Evolutionary conservation across 2,329 filamentous ascomycete species (phyloP).

Genomic region (Bipolaris zeicola): DNA sequence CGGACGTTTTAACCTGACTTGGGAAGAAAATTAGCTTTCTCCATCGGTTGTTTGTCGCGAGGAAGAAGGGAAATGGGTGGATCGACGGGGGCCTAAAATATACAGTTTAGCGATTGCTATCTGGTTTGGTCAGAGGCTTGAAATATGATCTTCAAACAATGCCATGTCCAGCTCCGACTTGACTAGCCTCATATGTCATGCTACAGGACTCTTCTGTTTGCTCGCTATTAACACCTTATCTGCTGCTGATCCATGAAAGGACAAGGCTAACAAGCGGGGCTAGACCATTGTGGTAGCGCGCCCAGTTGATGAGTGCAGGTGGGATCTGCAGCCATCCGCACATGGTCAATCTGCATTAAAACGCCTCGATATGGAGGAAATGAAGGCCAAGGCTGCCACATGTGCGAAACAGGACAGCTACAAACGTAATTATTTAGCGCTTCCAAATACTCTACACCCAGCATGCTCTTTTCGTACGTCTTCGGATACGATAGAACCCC

Average conservation of each 20-base stretch:
- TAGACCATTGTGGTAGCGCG: background rate
- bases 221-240: background rate
- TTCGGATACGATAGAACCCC: background rate
- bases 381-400: background rate
- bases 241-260: background rate
- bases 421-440: background rate
- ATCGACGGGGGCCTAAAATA: background rate
- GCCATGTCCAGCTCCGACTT: background rate
- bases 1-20: constrained; percentile 79
- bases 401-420: background rate
- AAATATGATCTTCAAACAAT: background rate
- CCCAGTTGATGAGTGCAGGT: too few relatives aligned
- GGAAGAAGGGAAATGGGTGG: background rate
- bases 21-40: constrained; percentile 60
- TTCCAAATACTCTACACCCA: background rate
- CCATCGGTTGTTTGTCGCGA: background rate
- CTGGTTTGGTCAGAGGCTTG: background rate
- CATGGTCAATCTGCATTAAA: background rate
- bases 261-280: background rate
- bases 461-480: background rate
- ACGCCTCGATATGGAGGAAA: background rate
- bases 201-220: background rate
- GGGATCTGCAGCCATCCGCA: background rate
- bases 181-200: background rate
- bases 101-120: background rate